Base-by-base conservation (phyloP, 139 green algal species). In the Picochlorum sp. region DNA sequence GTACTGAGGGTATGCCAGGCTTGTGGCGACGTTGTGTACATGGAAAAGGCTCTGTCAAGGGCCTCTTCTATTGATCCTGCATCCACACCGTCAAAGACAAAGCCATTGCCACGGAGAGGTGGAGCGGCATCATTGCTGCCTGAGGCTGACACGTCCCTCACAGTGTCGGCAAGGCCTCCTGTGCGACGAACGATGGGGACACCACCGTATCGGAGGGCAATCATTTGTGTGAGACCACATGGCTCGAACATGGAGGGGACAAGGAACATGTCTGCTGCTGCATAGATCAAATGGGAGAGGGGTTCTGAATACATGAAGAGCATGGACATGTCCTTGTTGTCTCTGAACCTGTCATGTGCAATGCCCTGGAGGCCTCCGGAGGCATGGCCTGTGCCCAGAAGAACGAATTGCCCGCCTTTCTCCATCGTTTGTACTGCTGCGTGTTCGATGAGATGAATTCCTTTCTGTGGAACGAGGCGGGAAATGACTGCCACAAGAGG, bases 171-270 rank as follows among this genome's bases (percentile, higher is more conserved):
- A 61, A 96, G 85, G 9, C 88, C 88, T 26, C 88, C 88, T 0
- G 88, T 96, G 30, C 67, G 56, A 15, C 74, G 66, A 65, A 87
- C 86, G 6, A 90, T 60, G 1, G 86, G 86, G 18, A 94, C 59
- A 4, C 79, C 77, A n/a, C 86, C 86, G 47, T 89, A 88, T 23
- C 77, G 67, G 50, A 81, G 63, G 52, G 72, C 73, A 44, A 85
- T 86, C 51, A 69, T 70, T 77, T 97, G 91, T 6, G 92, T 98
- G 23, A 98, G 79, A 6, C 92, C 91, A 66, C 92, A 98, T 1
- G 92, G 92, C 78, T 98, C 92, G 68, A 96, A 98, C 80, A 97
- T 90, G 60, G 84, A 95, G 2, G 92, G 92, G 69, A 98, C 92
- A 28, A 98, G 75, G 28, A 97, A 72, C 38, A 95, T 79, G 72